Evolutionary conservation across 1,284 basidiomycete genomes (phyloP).

Genomic region (Wallemia mellicola): DNA sequence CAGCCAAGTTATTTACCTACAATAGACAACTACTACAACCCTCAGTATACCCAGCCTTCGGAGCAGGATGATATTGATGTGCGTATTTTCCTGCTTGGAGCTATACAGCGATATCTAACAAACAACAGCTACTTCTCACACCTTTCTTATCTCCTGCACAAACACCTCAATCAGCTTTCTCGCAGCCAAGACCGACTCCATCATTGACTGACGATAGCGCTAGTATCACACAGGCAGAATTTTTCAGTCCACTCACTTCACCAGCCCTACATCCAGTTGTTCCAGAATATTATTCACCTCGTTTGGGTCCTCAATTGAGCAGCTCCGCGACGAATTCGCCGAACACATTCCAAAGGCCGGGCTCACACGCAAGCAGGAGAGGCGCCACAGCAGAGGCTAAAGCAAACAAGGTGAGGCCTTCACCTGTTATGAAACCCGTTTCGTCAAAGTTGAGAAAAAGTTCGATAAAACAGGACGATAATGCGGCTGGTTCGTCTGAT

Average conservation of each 20-base stretch:
- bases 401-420: background rate
- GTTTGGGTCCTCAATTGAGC: too few species aligned
- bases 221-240: conserved; percentile 14
- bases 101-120: conserved; percentile 2
- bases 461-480: background rate
- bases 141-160: conserved; percentile 13
- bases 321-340: too few species aligned
- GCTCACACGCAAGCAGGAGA: background rate
- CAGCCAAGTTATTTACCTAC: background rate
- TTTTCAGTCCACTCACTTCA: conserved; percentile 27
- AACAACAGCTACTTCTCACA: conserved; percentile 8
- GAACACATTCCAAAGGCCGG: background rate
- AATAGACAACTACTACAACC: background rate
- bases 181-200: conserved; percentile 4
- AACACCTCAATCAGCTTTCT: conserved; percentile 10
- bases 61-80: conserved; percentile 1
- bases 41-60: background rate
- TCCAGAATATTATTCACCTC: too few species aligned
- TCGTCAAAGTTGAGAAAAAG: background rate
- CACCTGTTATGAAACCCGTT: background rate
- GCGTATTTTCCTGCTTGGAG: too few species aligned
- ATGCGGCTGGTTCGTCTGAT: background rate
- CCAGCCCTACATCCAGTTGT: conserved; percentile 17
- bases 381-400: background rate
- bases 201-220: conserved; percentile 6